phyloP scores from a whole-genome alignment of 1,139 yeast genomes.

The Hyphopichia burtonii region DNA sequence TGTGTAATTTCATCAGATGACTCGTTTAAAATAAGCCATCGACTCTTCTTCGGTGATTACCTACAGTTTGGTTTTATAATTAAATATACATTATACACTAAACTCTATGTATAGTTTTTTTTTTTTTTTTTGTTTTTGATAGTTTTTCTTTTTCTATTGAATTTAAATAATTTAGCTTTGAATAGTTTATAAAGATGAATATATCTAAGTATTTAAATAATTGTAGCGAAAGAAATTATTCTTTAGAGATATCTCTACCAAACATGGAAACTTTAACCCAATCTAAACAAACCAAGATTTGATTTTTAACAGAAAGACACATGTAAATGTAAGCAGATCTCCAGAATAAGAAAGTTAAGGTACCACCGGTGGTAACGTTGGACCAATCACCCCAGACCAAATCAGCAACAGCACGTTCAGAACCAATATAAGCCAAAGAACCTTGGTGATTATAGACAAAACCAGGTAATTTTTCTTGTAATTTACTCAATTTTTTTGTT shows the following conservation, averaged over 20 bases:
- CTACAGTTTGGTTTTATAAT: no score
- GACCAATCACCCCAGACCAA: conserved; percentile 86
- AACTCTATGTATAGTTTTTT: no score
- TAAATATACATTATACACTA: no score
- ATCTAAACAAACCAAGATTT: conserved; percentile 78
- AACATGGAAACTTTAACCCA: conserved; percentile 85
- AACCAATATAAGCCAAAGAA: conserved; percentile 79
- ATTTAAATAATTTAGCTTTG: no score
- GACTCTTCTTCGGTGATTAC: no score
- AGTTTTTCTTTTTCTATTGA: no score
- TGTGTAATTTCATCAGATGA: not conserved
- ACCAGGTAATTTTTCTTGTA: conserved; percentile 50
- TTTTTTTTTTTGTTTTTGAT: no score
- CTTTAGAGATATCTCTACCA: conserved; percentile 81
- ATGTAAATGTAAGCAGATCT: conserved; percentile 89
- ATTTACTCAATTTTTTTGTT: conserved; percentile 37
- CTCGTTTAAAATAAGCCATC: not conserved
- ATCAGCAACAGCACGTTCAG: conserved; percentile 93
- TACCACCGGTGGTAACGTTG: conserved; percentile 78
- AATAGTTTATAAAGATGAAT: no score
- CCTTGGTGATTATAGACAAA: conserved; percentile 70
- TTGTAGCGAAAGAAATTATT: conserved; percentile 21
- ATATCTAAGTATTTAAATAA: no score
- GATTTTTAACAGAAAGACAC: conserved; percentile 89
- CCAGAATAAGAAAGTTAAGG: conserved; percentile 89